Evolutionary conservation across 441 rosid genomes (phyloP).

Genomic region (Pelargonium myrrhifolium): DNA sequence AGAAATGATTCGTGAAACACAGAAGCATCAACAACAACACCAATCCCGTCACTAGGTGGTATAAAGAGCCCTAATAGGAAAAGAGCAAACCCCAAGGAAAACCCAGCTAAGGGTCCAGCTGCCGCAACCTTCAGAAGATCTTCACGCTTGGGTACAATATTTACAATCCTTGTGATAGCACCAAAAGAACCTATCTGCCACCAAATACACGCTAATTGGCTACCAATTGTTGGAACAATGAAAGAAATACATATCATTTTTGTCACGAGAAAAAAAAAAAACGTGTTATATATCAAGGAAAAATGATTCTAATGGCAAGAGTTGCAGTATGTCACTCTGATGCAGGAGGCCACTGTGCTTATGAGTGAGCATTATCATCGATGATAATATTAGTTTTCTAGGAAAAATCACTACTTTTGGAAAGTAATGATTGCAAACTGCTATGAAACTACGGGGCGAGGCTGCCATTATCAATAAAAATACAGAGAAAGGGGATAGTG

Average conservation of each 20-base stretch:
- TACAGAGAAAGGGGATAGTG: not conserved
- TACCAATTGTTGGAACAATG: not conserved
- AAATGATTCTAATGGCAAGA: not conserved
- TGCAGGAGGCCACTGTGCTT: too few species aligned
- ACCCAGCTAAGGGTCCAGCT: conserved; percentile 94
- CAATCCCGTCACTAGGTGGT: conserved; percentile 82
- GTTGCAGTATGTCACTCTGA: too few species aligned
- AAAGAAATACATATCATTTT: too few species aligned
- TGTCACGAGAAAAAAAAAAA: not conserved
- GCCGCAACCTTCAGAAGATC: conserved; percentile 82
- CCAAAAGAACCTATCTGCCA: conserved; percentile 99
- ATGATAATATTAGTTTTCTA: not conserved
- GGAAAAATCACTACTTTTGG: not conserved
- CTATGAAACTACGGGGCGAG: not conserved
- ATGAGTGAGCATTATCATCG: too few species aligned
- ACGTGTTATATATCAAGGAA: not conserved
- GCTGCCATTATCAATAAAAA: not conserved
- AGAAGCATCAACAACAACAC: conserved; percentile 67
- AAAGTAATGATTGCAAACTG: not conserved
- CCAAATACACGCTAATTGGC: conserved; percentile 37
- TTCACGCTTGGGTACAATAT: conserved; percentile 75
- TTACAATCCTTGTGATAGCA: conserved; percentile 77
- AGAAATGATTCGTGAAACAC: conserved; percentile 80
- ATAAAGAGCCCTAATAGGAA: conserved; percentile 64
- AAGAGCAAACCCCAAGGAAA: conserved; percentile 65